Evolutionary conservation across 257 asterid species (phyloP).

Genomic region (Solanum phureja): DNA sequence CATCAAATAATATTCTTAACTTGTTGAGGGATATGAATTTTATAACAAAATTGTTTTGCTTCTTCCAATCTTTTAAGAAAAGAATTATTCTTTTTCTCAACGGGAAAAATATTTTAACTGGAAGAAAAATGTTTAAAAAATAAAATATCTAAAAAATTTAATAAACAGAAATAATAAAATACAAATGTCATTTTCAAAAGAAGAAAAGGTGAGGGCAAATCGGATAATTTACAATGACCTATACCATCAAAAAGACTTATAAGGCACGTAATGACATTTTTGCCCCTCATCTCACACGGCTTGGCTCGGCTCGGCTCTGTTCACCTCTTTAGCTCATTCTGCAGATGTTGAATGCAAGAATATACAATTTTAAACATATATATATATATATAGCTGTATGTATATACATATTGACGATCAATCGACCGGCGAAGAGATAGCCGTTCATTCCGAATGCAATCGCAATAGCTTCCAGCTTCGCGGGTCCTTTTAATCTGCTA

Average conservation of each 20-base stretch:
- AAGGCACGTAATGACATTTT: conserved; percentile 45
- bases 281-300: conserved; percentile 28
- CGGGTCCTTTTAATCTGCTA: neutral
- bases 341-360: neutral
- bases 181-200: neutral
- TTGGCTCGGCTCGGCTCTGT: neutral
- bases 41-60: neutral
- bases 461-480: neutral
- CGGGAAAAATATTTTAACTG: neutral
- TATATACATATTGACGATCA: neutral
- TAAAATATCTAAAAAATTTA: neutral
- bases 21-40: neutral
- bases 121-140: neutral
- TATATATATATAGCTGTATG: neutral
- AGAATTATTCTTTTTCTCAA: conserved; percentile 3
- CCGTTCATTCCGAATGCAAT: neutral
- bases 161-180: neutral
- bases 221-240: neutral
- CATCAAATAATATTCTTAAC: neutral
- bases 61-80: conserved; percentile 3
- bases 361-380: neutral
- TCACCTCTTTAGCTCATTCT: neutral
- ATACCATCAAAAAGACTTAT: conserved; percentile 7
- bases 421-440: neutral
- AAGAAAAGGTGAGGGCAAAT: neutral